Evolutionary conservation across 208 protist species (phyloP), one percentile per base, ranked within the genome.

Genomic region (Leishmania martiniquensis): DNA sequence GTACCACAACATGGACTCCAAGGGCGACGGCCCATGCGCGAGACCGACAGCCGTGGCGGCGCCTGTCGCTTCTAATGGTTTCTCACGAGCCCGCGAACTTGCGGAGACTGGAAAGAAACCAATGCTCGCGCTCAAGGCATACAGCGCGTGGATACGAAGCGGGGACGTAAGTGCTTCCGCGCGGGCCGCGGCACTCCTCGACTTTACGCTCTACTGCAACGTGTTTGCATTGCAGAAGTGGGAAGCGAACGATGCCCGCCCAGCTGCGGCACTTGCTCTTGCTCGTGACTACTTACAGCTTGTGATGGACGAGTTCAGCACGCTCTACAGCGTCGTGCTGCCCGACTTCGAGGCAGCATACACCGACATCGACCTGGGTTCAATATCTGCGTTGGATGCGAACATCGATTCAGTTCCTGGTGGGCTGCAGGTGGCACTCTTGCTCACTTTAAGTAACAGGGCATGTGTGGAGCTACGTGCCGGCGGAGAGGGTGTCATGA

Each of bases 361-460:
- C 15, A 51, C 42, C 42, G 69, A 65, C 42, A 20, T 22, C 44
- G 44, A 39, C 25, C 34, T 20, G 45, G n/a, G 15, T 1, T 59
- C 59, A 12, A 47, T 65, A 22, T 7, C 25, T 34, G 22, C 42
- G 4, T 39, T 65, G 0, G 32, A 45, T 15, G 68, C 59, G 39
- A 69, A 55, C 22, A 52, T 52, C 20, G 74, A 72, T 47, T 32
- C 60, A 2, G 76, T 89, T 49, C 80, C 80, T 52, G 80, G 75
- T 37, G 83, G 71, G 25, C 73, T 88, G 5, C 62, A 82, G 15
- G 77, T 81, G 22, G 84, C 88, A 22, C 65, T 93, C 13, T 63
- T 81, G 68, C 32, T 95, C 52, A 92, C 87, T 9, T 67, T 93
- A 25, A 84, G 86, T 63, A 95, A 95, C 62, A 90, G 84, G 83